Evolutionary conservation across 2,329 filamentous ascomycete genomes (phyloP).

Genomic region (Fusarium chaquense): DNA sequence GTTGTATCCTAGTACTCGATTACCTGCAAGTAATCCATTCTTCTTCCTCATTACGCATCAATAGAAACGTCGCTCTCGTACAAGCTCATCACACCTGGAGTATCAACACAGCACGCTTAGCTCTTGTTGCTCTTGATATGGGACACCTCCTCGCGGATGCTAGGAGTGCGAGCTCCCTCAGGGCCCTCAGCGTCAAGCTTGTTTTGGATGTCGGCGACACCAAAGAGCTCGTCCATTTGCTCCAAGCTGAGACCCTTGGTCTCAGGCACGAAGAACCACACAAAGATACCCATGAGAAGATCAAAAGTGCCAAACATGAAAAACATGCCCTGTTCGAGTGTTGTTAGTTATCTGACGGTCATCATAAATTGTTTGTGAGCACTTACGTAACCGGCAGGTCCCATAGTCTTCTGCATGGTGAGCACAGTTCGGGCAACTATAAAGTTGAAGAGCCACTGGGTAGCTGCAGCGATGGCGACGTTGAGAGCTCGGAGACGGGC

Average conservation of each 20-base stretch:
- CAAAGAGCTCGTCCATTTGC: conserved; percentile 75
- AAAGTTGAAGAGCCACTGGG: conserved; percentile 81
- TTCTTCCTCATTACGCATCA: background rate
- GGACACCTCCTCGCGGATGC: conserved; percentile 46
- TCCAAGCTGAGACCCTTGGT: conserved; percentile 75
- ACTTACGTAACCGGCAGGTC: conserved; percentile 57
- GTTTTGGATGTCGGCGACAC: conserved; percentile 61
- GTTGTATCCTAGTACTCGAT: background rate
- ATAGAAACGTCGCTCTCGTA: background rate
- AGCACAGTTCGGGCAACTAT: conserved; percentile 73
- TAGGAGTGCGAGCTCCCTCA: conserved; percentile 44
- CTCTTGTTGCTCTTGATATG: conserved; percentile 32
- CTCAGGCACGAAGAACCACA: conserved; percentile 76
- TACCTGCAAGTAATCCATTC: background rate
- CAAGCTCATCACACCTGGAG: background rate
- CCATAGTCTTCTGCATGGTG: conserved; percentile 72
- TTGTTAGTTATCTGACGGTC: conserved; percentile 15
- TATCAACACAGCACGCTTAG: background rate
- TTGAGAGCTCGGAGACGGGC: conserved; percentile 74
- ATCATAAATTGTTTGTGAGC: background rate
- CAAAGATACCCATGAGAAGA: conserved; percentile 73
- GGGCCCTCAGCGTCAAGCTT: conserved; percentile 51
- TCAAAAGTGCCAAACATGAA: conserved; percentile 77
- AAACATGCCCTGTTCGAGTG: conserved; percentile 65
- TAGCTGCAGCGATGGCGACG: conserved; percentile 75